Base-by-base conservation (phyloP, 495 filamentous ascomycete genomes). In the Hypoxylon trugodes region DNA sequence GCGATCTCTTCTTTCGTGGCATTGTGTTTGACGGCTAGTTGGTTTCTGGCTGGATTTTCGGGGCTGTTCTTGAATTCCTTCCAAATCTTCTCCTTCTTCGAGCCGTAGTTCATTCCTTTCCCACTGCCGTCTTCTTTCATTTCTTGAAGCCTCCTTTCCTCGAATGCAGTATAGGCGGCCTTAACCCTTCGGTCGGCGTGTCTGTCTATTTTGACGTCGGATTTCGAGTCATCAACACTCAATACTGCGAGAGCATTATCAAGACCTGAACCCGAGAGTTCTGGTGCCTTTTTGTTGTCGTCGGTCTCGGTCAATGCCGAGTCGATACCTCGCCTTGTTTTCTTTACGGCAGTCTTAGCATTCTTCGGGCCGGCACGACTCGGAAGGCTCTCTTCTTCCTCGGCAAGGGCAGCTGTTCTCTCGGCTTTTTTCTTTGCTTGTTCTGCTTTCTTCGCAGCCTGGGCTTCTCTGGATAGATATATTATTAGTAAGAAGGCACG, bases 1-100 rank as follows among this genome's bases (percentile, higher is more conserved):
- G 81, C 81, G 33, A 96, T 74, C 76, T 98, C 95, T 7, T 93
- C 90, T 78, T 84, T 89, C 21, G 84, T 84, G 32, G 89, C 86
- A 75, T 98, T 88, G 73, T 91, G 90, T 15, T 76, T 73, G 6
- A 87, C 89, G 56, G 81, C 81, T 10, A 84, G 85, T 0, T 1
- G 8, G 68, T 96, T 91, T 74, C 95, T 96, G 73, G 96, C 93
- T 33, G 95, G 95, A 71, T 98, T 98, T 72, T 98, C 95, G 3
- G 88, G 86, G 70, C 87, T 89, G 78, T 91, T 94, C 74, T 93
- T 86, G 73, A 97, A 98, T 77, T 98, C 96, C 80, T 94, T 93
- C 61, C 80, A 72, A 43, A 95, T 88, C 56, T 86, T 76, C 62
- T 95, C 90, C 40, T 89, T 82, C 74, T 89, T 88, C 86, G 96